These are phyloP conservation scores for Asterionellopsis glacialis DNA, from an alignment of 108 stramenopile genomes.

Conservation along the genomic window DNA sequence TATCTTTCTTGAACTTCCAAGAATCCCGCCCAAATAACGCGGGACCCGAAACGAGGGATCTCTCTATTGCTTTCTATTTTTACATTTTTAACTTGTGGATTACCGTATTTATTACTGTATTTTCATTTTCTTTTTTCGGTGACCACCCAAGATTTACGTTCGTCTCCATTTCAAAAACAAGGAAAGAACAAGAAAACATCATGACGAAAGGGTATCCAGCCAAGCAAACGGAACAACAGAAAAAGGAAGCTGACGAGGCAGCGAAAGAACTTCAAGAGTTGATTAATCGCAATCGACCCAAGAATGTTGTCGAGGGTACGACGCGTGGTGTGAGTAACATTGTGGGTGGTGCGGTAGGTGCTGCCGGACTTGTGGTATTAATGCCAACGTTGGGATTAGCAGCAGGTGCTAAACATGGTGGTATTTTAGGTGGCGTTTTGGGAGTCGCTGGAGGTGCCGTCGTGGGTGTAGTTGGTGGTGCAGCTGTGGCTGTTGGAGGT, in stretches of 20 bases:
- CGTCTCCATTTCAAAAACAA: not conserved
- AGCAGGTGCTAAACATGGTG: slow-evolving; percentile 18
- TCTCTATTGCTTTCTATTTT: too few species aligned
- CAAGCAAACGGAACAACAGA: slow-evolving; percentile 25
- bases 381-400: slow-evolving; percentile 43
- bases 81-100: too few species aligned
- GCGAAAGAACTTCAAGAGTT: slow-evolving; percentile 20
- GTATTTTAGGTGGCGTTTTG: slow-evolving; percentile 27
- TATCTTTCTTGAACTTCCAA: too few species aligned
- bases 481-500: slow-evolving; percentile 40
- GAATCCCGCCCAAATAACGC: too few species aligned
- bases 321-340: slow-evolving; percentile 53
- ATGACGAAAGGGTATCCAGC: too few species aligned
- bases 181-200: not conserved
- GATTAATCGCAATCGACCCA: slow-evolving; percentile 27
- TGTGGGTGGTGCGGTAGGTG: slow-evolving; percentile 61
- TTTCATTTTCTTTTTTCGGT: too few species aligned
- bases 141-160: too few species aligned
- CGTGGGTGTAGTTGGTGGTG: slow-evolving; percentile 46
- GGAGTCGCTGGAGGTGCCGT: slow-evolving; percentile 45
- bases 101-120: too few species aligned
- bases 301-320: slow-evolving; percentile 38
- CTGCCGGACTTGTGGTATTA: slow-evolving; percentile 59
- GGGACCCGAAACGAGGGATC: too few species aligned
- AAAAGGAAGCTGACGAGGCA: slow-evolving; percentile 40